phyloP scores from a whole-genome alignment of 352 stramenopile species.

The Achlya hypogyna region DNA sequence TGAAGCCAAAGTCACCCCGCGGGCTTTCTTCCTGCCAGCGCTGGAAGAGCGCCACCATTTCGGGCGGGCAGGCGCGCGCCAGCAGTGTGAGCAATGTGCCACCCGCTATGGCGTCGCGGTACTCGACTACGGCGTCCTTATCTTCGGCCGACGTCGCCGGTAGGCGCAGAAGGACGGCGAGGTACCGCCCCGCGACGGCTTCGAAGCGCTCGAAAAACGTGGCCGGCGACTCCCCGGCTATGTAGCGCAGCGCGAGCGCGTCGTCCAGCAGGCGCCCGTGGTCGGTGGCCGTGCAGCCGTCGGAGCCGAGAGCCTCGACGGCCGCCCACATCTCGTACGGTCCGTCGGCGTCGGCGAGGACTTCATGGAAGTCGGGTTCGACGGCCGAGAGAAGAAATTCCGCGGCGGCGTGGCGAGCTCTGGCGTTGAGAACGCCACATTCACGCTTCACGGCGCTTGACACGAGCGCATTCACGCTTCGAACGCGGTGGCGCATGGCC shows the following conservation, averaged over 20 bases:
- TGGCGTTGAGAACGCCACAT: not conserved
- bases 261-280: no score
- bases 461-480: not conserved
- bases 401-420: no score
- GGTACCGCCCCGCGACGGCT: not conserved
- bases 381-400: not conserved
- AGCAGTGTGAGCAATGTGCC: no score
- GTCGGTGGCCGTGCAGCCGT: no score
- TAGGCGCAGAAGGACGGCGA: not conserved
- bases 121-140: not conserved
- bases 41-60: not conserved
- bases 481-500: no score
- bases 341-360: not conserved
- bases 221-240: not conserved
- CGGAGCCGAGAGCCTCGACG: not conserved
- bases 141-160: not conserved
- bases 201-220: not conserved
- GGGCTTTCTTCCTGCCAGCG: not conserved
- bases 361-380: not conserved
- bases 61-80: not conserved
- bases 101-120: not conserved
- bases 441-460: not conserved
- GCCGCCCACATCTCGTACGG: not conserved
- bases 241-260: not conserved
- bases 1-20: not conserved